These are phyloP conservation scores for Tetracentron sinense DNA, from an alignment of 164 flowering plant species.

Conservation along the genomic window DNA sequence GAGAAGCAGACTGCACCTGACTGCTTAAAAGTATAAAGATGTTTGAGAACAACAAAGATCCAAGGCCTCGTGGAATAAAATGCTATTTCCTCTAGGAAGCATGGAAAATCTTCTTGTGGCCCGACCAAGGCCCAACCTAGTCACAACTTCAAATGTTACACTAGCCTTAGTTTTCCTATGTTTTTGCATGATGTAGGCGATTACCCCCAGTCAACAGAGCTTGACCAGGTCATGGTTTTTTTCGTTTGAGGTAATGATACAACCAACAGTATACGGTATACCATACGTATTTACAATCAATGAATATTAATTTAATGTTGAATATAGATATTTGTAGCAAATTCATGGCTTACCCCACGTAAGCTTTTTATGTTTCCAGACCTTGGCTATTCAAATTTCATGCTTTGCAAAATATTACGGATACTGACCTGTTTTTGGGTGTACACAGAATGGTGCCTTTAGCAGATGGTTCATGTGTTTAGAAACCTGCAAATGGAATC, in stretches of 20 bases:
- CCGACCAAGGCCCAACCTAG: background rate
- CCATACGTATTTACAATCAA: background rate
- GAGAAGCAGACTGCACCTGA: background rate
- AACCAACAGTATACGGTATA: background rate
- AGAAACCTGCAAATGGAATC: conserved; percentile 54
- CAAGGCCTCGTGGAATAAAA: background rate
- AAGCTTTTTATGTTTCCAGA: background rate
- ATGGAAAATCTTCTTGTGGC: background rate
- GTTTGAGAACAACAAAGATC: background rate
- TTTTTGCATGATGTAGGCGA: background rate
- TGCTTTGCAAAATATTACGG: no score
- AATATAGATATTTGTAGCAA: no score
- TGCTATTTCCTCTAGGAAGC: background rate
- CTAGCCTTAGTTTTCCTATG: background rate
- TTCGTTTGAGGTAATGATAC: background rate
- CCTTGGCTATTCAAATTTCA: background rate
- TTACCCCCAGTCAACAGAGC: background rate
- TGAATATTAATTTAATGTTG: no score
- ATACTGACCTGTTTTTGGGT: conserved; percentile 89
- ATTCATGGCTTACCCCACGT: background rate
- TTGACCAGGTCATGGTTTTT: background rate
- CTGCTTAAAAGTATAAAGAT: background rate
- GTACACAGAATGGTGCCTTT: conserved; percentile 96
- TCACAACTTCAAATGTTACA: background rate
- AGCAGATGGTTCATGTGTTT: conserved; percentile 94